Base-by-base conservation (phyloP, 2,329 filamentous ascomycete species). In the Aspergillus nomiae region DNA sequence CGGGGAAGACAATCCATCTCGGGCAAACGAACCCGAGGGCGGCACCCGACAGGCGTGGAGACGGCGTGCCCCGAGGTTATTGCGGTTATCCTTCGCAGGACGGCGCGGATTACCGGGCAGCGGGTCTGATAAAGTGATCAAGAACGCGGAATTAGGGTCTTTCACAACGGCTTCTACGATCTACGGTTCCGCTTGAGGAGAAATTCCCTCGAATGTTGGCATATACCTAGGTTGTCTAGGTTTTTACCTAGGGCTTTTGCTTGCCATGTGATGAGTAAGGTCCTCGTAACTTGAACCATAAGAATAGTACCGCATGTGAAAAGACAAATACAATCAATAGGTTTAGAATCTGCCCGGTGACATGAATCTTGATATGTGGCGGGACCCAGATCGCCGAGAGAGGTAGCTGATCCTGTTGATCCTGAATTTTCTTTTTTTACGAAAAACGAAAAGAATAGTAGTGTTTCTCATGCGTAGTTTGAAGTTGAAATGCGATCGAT, bases 31-130 rank as follows among this genome's bases (percentile, higher is more conserved):
- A 70, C 64, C 70, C 67, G 69, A 69, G 58, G 38, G 60, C 62
- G 62, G 61, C 68, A 70, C 63, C 70, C 70, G 70, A 67, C 59
- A 34, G 24, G 53, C 53, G 46, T 50, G 34, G 59, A 54, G 59
- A 56, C 57, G 43, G 28, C 54, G 59, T 64, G 61, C 61, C 65
- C 70, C 69, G 69, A 71, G 70, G 69, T 71, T 71, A 69, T 70
- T 71, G 66, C 64, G 65, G 65, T 63, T 65, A 65, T 64, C 61
- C 56, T 32, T 51, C 28, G 3, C n/a, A 8, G 14, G 48, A 30
- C 48, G 26, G 48, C 9, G 26, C 48, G 19, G 24, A 63, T 58
- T 58, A 34, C 30, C 50, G 19, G 48, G 46, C 24, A 30, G 48
- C 48, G 48, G 50, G 50, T 26, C 28, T 51, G 48, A 51, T 32